Evolutionary conservation across 306 rosid species (phyloP).

Genomic region (Calophaca sinica): DNA sequence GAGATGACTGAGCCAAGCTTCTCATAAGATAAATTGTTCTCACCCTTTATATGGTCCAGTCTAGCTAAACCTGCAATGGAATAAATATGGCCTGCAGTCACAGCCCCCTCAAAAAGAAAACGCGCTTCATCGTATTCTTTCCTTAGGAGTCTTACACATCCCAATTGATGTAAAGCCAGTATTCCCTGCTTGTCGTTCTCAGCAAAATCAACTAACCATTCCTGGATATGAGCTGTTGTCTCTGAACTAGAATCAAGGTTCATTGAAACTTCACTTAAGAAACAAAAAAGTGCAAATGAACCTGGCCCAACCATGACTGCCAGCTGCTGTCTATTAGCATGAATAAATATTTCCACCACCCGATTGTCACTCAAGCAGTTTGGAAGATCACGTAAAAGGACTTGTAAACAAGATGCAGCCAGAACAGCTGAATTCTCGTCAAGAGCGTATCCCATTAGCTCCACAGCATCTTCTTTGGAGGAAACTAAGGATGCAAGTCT

Average conservation of each 20-base stretch:
- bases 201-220: constrained; percentile 69
- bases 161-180: constrained; percentile 80
- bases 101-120: constrained; percentile 74
- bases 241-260: constrained; percentile 76
- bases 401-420: constrained; percentile 88
- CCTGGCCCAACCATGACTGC: constrained; percentile 80
- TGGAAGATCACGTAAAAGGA: constrained; percentile 80
- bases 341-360: constrained; percentile 72
- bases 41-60: constrained; percentile 67
- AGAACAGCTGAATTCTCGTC: constrained; percentile 76
- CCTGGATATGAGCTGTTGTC: constrained; percentile 72
- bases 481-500: constrained; percentile 76
- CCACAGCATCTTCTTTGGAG: constrained; percentile 85
- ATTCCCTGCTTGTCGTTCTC: constrained; percentile 78
- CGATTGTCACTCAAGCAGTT: constrained; percentile 74
- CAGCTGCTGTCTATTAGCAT: constrained; percentile 65
- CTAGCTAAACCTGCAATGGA: constrained; percentile 84
- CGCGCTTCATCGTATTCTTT: constrained; percentile 81
- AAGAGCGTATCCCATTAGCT: constrained; percentile 81
- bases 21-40: constrained; percentile 72
- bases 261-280: constrained; percentile 84
- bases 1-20: constrained; percentile 72
- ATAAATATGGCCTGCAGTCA: constrained; percentile 79
- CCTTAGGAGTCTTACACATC: constrained; percentile 76
- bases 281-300: constrained; percentile 78